Evolutionary conservation across 257 asterid species (phyloP), one percentile per base, ranked within the genome.

Genomic region (Jacaranda copaia): DNA sequence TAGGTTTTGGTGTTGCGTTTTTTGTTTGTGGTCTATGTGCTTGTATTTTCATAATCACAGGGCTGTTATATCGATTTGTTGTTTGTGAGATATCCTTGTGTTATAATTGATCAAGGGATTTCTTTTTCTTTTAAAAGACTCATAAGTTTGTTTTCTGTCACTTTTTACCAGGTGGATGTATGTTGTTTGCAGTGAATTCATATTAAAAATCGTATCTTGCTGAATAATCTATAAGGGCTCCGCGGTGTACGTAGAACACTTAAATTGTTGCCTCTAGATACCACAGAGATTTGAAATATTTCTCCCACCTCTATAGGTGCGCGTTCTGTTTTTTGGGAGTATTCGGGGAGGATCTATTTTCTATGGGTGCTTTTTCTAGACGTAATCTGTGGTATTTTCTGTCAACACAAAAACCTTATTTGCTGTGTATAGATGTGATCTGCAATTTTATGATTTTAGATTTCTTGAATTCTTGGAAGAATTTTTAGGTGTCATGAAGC

Each of bases 241-340:
- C 32, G 51, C 51, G 35, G 56, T 2, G 25, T 52, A 42, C 14
- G 8, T 55, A 11, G 14, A 51, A 49, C 14, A 14, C 35, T 57
- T 56, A 20, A 65, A 4, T 15, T 16, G 51, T 68, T 9, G 42
- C 5, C 11, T 16, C 1, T 8, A 56, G 65, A 4, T 35, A 42
- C 16, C 70, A 42, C n/a, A 35, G 55, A 65, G 45, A 18, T 20
- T 56, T 66, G 70, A 38, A 68, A 77, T 66, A 66, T 5, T 53
- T 39, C 6, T 46, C 36, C 70, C 6, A 12, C 25, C 62, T 68
- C 40, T 48, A 0, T 67, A 74, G 64, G 16, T 71, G 62, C 12
- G 69, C 40, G 11, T 39, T 15, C 18, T 58, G 64, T 57, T 63
- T 79, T 73, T 38, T 57, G 18, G 6, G 38, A 15, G 60, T 52